phyloP scores from a whole-genome alignment of 208 protist species.

The Acanthamoeba triangularis region DNA sequence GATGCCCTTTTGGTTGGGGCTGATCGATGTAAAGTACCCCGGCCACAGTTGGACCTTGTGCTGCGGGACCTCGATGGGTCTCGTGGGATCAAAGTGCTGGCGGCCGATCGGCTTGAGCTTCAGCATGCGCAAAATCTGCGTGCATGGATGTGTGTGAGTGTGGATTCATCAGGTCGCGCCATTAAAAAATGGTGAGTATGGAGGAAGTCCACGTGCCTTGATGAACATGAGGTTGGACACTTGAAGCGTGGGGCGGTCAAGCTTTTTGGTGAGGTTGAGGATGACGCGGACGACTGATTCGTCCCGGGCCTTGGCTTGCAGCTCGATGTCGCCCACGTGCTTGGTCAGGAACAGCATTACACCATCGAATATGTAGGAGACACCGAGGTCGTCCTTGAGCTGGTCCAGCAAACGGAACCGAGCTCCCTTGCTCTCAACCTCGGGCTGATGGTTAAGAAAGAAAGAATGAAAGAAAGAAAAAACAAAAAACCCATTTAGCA shows the following conservation, averaged over 20 bases:
- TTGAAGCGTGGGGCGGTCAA: neutral
- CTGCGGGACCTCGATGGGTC: neutral
- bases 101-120: constrained; percentile 73
- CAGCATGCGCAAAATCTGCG: constrained; percentile 53
- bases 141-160: too few species aligned
- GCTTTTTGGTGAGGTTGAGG: neutral
- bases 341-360: constrained; percentile 28
- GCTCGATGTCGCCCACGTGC: neutral
- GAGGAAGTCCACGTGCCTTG: constrained; percentile 59
- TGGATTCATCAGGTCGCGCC: neutral
- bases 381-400: neutral
- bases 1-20: constrained; percentile 32
- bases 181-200: neutral
- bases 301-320: neutral
- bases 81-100: constrained; percentile 72
- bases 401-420: neutral
- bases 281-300: neutral
- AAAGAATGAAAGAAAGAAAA: neutral
- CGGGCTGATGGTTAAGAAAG: neutral
- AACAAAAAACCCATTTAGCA: too few species aligned
- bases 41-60: constrained; percentile 79
- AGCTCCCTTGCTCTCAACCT: neutral
- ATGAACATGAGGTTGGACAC: constrained; percentile 79
- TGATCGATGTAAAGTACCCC: constrained; percentile 73
- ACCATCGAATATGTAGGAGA: constrained; percentile 60